A percentile compares a stretch with the other conserved stretches of the same genome.
Evolutionary conservation across 176 grass and related monocot genomes (phyloP).

Genomic region (Hordeum vulgare): MorexV3_pseudomolecules_assembly NC_058524.1:450496364-450496863

Average conservation of each 20-base stretch:
- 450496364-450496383: constrained; percentile 64
- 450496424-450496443: background rate
- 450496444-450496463: background rate
- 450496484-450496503: background rate
- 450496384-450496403: constrained; percentile 93
- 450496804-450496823: background rate
- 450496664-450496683: background rate
- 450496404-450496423: background rate
- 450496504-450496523: background rate
- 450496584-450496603: too few relatives aligned
- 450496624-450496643: background rate
- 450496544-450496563: too few relatives aligned
- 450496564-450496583: too few relatives aligned
- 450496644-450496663: constrained; percentile 24
- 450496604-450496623: too few relatives aligned
- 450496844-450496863: background rate
- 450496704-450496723: constrained; percentile 7
- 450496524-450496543: too few relatives aligned
- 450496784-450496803: background rate
- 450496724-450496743: background rate
- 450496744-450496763: background rate
- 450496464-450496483: background rate
- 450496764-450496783: background rate
- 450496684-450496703: background rate
- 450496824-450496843: background rate